These are phyloP conservation scores for Fomitopsis palustris DNA, from an alignment of 1,284 basidiomycete species.

Conservation along the genomic window DNA sequence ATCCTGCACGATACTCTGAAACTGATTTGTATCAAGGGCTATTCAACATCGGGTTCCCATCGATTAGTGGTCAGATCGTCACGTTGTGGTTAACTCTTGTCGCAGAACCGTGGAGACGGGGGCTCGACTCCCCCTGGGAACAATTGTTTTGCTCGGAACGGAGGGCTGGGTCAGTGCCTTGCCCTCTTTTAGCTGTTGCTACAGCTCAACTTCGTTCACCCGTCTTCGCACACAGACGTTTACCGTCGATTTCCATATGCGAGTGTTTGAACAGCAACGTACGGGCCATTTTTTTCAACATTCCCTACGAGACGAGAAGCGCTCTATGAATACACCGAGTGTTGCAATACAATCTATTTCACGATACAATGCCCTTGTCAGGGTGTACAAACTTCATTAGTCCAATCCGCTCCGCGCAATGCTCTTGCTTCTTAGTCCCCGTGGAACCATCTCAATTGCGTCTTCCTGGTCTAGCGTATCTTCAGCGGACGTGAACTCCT, in stretches of 20 bases:
- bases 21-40: no score
- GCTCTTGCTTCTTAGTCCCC: not conserved
- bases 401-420: no score
- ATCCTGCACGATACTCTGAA: no score
- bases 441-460: not conserved
- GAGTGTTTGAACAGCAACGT: no score
- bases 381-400: no score
- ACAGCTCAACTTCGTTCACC: no score
- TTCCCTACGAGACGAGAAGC: no score
- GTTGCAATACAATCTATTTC: not conserved
- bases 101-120: not conserved
- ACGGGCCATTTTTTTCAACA: no score
- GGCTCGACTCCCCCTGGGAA: conserved; percentile 1
- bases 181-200: no score
- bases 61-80: conserved; percentile 2
- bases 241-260: no score
- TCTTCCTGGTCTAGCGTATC: not conserved
- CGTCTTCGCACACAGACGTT: not conserved
- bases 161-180: not conserved
- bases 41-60: not conserved
- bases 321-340: not conserved
- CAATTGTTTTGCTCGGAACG: not conserved
- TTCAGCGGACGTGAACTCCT: not conserved
- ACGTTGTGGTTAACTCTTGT: not conserved
- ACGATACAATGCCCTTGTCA: no score